phyloP scores from a whole-genome alignment of 164 flowering plant genomes.

The Berberis vulgaris region DNA sequence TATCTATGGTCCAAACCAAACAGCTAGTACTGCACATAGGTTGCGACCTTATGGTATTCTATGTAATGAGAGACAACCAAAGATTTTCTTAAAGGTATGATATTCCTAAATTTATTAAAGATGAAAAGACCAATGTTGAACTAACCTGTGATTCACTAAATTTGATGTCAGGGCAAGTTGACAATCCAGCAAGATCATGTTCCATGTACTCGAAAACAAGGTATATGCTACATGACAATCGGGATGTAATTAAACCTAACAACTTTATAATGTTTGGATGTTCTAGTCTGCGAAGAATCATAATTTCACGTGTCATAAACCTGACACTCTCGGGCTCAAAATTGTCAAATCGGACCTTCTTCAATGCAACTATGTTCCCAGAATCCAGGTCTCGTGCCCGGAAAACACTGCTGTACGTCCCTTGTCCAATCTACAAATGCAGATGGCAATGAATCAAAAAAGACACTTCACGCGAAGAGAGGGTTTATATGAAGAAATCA shows the following conservation, averaged over 20 bases:
- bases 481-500: too few relatives aligned
- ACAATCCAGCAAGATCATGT: constrained; percentile 84
- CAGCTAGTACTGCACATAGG: too few relatives aligned
- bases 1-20: too few relatives aligned
- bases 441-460: constrained; percentile 2
- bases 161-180: constrained; percentile 60
- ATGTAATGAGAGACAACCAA: too few relatives aligned
- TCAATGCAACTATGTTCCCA: constrained; percentile 71
- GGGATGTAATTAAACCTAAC: constrained; percentile 78
- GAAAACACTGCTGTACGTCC: constrained; percentile 89
- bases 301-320: constrained; percentile 93
- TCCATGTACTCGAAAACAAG: constrained; percentile 97
- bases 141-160: constrained; percentile 81
- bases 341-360: constrained; percentile 84
- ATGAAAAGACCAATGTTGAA: constrained; percentile 1
- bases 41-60: too few relatives aligned
- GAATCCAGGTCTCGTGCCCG: constrained; percentile 63
- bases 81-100: not conserved
- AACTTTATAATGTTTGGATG: constrained; percentile 83
- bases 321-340: constrained; percentile 84
- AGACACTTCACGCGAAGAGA: constrained; percentile 5
- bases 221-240: constrained; percentile 67
- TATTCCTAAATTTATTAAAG: not conserved
- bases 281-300: constrained; percentile 74
- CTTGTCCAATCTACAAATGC: constrained; percentile 77